Base-by-base conservation (phyloP, 1,139 yeast genomes). In the Zygosaccharomyces sapae region DNA sequence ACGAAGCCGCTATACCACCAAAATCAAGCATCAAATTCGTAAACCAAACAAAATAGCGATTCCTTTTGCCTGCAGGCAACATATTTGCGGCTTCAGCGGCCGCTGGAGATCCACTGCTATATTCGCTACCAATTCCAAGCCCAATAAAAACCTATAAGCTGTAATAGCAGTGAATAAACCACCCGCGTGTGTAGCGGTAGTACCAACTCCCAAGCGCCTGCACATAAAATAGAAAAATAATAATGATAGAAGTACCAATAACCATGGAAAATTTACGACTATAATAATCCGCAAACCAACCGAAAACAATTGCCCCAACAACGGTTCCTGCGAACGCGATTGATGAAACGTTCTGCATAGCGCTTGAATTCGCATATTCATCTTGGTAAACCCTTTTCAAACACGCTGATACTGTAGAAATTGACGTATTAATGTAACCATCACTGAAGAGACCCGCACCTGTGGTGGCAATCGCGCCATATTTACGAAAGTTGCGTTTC, bases 361-460 rank as follows among this genome's bases (percentile, higher is more conserved):
- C 95, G 43, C 68, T 66, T 0, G 94, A 84, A 9, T 75, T 59
- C 3, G 78, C 67, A 62, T 83, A 83, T 58, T 77, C 77, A 0
- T 65, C 65, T 10, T 88, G 88, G 63, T 89, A 89, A 34, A 89
- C 71, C 3, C 65, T 69, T 12, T 74, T 65, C 52, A 89, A 73
- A 68, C 89, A 81, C n/a, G 89, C 80, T 40, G 82, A 74, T 16
- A 84, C 94, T 8, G 90, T 76, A 48, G 89, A 79, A 51, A 87
- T 85, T 42, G 92, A 81, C 69, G 85, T 85, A 67, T 88, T 88
- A 55, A 87, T 85, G 63, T 88, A 88, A 50, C 97, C 96, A 67
- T 89, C 97, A 25, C 92, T 82, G 65, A 89, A 87, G 45, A 89
- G 73, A 47, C 96, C 96, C 1, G 96, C 92, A 54, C 97, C 97